Base-by-base conservation (phyloP, 805 yeast species). In the Pichia manshurica region DNA sequence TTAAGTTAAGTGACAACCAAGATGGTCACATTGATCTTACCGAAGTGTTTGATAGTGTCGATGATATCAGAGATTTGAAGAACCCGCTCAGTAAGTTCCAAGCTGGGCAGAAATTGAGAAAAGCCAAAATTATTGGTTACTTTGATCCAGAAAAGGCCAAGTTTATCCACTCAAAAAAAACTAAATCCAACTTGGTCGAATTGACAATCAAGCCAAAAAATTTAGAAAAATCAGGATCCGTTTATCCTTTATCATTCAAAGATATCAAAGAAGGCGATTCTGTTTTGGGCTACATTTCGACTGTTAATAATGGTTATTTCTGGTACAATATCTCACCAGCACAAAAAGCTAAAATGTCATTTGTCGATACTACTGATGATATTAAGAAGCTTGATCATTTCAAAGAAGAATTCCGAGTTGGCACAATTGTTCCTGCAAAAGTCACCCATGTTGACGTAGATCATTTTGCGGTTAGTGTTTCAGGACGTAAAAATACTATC, bases 1-100 rank as follows among this genome's bases (percentile, higher is more conserved):
- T 90, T 17, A 75, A 75, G 43, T 69, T 89, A 40, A 89, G 93
- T 45, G 93, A 84, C 50, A 82, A 84, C 60, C 70, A 81, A 51
- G 84, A 78, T 57, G 97, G 95, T 34, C 78, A 95, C 61, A 67
- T 90, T 49, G 95, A 87, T 56, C 71, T 83, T 16, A 76, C 89
- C 16, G 85, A 88, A 64, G 68, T 84, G 35, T 84, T 77, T 64
- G 80, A 78, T 45, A 55, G 63, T 0, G 64, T 69, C 50, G 64
- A 68, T 2, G 82, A 78, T 25, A 83, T 89, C 41, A 66, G 71
- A 45, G 80, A 87, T 59, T 63, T 64, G 19, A 72, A 69, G 50
- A 69, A 73, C 38, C 95, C 95, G 29, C 70, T 87, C 39, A 60
- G 74, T 1, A 66, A 69, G 35, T 86, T 82, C 69, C 69, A 75